phyloP scores from a whole-genome alignment of 2,329 filamentous ascomycete species.

The Tolypocladium guangdongense region DNA sequence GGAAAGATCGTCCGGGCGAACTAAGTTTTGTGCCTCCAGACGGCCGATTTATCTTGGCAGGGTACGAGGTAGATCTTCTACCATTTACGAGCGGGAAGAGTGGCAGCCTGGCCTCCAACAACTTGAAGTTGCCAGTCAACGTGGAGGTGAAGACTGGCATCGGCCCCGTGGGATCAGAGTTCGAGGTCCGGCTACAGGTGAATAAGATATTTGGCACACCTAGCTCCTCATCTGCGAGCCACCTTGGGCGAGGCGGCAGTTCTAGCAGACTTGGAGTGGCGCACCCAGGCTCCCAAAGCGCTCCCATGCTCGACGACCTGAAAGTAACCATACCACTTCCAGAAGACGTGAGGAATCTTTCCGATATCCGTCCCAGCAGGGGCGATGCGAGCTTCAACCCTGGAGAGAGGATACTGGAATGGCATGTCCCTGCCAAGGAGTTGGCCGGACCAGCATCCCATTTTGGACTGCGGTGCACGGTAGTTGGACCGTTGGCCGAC shows the following conservation, averaged over 20 bases:
- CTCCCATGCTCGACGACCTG: constrained; percentile 63
- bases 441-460: constrained; percentile 53
- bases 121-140: constrained; percentile 69
- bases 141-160: constrained; percentile 75
- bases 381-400: constrained; percentile 78
- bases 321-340: constrained; percentile 71
- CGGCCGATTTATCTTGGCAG: constrained; percentile 83
- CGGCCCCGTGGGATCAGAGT: constrained; percentile 66
- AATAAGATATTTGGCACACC: constrained; percentile 49
- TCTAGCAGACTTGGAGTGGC: constrained; percentile 29
- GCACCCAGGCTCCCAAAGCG: constrained; percentile 42
- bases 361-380: constrained; percentile 67
- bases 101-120: constrained; percentile 43
- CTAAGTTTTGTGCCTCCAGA: constrained; percentile 95
- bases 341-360: constrained; percentile 66
- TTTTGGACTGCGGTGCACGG: constrained; percentile 69
- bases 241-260: constrained; percentile 30
- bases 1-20: constrained; percentile 81
- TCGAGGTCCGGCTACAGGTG: constrained; percentile 71
- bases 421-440: constrained; percentile 73
- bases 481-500: constrained; percentile 52
- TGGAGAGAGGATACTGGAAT: constrained; percentile 63
- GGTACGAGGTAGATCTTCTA: constrained; percentile 87
- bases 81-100: constrained; percentile 53
- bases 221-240: constrained; percentile 20